phyloP scores from a whole-genome alignment of 148 eudicot genomes.

The Limonium bicolor region DNA sequence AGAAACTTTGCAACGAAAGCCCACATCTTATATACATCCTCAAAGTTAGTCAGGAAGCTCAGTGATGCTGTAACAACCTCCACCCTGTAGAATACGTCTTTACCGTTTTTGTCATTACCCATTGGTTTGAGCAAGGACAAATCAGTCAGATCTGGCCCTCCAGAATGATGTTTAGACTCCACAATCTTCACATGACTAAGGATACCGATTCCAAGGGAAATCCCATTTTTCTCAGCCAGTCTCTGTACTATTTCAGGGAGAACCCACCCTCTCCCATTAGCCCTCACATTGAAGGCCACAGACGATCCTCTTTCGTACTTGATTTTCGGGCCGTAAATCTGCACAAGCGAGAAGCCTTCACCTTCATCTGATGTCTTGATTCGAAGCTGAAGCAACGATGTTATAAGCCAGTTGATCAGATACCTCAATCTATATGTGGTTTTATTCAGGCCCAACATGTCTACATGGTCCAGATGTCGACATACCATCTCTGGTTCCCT shows the following conservation, averaged over 20 bases:
- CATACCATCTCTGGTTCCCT: constrained; percentile 81
- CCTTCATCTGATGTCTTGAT: constrained; percentile 32
- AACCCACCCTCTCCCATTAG: constrained; percentile 38
- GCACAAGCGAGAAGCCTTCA: constrained; percentile 33
- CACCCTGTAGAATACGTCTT: constrained; percentile 5
- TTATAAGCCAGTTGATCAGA: constrained; percentile 91
- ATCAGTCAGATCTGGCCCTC: not conserved
- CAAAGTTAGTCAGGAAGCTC: constrained; percentile 56
- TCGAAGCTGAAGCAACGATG: constrained; percentile 68
- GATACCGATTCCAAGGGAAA: constrained; percentile 39
- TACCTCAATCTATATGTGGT: constrained; percentile 77
- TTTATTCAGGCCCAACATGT: constrained; percentile 87
- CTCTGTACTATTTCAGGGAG: constrained; percentile 64
- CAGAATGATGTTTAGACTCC: constrained; percentile 10
- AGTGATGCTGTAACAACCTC: constrained; percentile 30
- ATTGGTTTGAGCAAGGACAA: constrained; percentile 7
- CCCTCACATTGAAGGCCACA: constrained; percentile 85
- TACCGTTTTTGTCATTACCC: constrained; percentile 5
- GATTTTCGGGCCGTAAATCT: constrained; percentile 91
- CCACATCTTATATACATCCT: constrained; percentile 71
- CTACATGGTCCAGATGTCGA: constrained; percentile 87
- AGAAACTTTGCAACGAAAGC: constrained; percentile 54
- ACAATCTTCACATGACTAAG: constrained; percentile 39
- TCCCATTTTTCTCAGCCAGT: constrained; percentile 49
- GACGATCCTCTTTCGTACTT: constrained; percentile 95